Conservation (phyloP, 805 yeast species). For the Monosporozyma aerobia region DNA sequence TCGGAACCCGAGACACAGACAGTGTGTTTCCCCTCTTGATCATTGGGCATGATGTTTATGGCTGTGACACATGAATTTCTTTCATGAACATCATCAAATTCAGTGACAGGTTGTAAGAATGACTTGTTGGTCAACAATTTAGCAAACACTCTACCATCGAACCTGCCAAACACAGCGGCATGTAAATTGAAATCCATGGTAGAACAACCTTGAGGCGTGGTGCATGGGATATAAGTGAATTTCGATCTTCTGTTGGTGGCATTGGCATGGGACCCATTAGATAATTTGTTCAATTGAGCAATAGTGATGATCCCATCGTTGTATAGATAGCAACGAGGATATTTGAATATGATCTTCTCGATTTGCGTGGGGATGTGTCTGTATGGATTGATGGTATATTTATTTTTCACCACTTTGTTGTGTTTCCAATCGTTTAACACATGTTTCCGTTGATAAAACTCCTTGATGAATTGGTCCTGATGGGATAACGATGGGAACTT, state of each 20-base stretch:
- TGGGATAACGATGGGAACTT: slow-evolving; percentile 32
- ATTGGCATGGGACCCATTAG: background rate
- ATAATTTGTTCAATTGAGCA: slow-evolving; percentile 16
- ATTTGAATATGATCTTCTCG: slow-evolving; percentile 27
- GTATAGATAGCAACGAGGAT: slow-evolving; percentile 29
- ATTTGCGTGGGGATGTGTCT: slow-evolving; percentile 13
- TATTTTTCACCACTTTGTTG: slow-evolving; percentile 28
- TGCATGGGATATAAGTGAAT: slow-evolving; percentile 30
- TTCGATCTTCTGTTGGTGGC: slow-evolving; percentile 17
- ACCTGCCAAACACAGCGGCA: slow-evolving; percentile 30
- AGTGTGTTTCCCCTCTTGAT: slow-evolving; percentile 9
- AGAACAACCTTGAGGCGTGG: slow-evolving; percentile 31
- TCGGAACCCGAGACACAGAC: slow-evolving; percentile 28
- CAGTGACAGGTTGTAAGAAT: slow-evolving; percentile 26
- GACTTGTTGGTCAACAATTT: slow-evolving; percentile 28
- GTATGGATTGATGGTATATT: slow-evolving; percentile 24
- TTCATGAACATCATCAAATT: slow-evolving; percentile 22
- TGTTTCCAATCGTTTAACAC: slow-evolving; percentile 28
- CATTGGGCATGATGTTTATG: slow-evolving; percentile 15
- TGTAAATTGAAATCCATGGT: slow-evolving; percentile 28
- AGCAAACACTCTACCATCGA: slow-evolving; percentile 30
- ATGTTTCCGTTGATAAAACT: slow-evolving; percentile 26
- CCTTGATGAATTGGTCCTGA: slow-evolving; percentile 30
- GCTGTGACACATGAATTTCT: slow-evolving; percentile 23
- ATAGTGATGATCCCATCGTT: slow-evolving; percentile 30